These are phyloP conservation scores for Sugiyamaella castrensis DNA, from an alignment of 1,139 yeast species.

Conservation along the genomic window DNA sequence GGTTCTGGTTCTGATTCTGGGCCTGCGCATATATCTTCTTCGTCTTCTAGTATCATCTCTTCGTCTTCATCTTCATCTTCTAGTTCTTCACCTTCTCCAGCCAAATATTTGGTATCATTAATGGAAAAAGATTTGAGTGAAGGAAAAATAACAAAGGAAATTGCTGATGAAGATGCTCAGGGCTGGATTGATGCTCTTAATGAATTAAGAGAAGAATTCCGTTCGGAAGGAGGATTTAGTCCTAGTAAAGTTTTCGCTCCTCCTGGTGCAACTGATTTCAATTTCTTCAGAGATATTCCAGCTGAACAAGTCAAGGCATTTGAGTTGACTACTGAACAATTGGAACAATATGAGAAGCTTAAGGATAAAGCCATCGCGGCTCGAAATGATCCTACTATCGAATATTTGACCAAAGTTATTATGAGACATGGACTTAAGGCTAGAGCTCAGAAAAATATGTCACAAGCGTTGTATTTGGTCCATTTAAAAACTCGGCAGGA, in stretches of 20 bases:
- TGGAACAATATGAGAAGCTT: slow-evolving; percentile 50
- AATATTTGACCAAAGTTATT: slow-evolving; percentile 76
- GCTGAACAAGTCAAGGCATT: slow-evolving; percentile 18
- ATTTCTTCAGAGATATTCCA: slow-evolving; percentile 24
- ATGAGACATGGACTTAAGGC: slow-evolving; percentile 94
- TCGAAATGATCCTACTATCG: slow-evolving; percentile 64
- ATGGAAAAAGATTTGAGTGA: slow-evolving; percentile 18
- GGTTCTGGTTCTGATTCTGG: no score
- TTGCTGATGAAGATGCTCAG: slow-evolving; percentile 56
- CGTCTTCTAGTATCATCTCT: no score
- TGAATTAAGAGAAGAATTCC: slow-evolving; percentile 49
- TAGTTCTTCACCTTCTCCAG: slow-evolving; percentile 13
- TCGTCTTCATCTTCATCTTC: background rate
- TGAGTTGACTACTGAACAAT: slow-evolving; percentile 58
- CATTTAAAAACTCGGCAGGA: slow-evolving; percentile 67
- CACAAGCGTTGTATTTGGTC: slow-evolving; percentile 77
- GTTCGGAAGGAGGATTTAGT: slow-evolving; percentile 36
- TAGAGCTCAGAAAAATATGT: slow-evolving; percentile 68
- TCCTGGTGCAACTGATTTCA: slow-evolving; percentile 28
- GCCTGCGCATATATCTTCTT: no score
- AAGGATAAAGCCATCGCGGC: slow-evolving; percentile 58
- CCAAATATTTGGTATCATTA: slow-evolving; percentile 26
- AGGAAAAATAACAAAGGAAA: slow-evolving; percentile 17
- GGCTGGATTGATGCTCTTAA: slow-evolving; percentile 62
- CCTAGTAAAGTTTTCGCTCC: slow-evolving; percentile 36